Conservation (phyloP, 495 filamentous ascomycete genomes). For the Letharia lupina region DNA sequence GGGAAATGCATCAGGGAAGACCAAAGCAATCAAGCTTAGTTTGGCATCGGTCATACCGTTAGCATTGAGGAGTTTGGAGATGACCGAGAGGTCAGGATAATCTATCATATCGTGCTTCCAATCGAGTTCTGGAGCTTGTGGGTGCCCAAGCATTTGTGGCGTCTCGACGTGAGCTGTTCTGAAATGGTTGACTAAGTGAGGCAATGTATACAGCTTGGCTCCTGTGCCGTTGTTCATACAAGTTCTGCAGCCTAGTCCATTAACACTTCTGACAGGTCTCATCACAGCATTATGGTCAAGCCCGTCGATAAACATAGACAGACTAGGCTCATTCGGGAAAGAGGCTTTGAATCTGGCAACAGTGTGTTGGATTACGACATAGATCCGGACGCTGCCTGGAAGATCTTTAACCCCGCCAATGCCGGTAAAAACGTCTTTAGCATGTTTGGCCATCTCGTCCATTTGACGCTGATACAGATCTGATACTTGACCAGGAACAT, state of each 20-base stretch:
- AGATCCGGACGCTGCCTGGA: slow-evolving; percentile 52
- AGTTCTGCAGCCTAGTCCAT: slow-evolving; percentile 55
- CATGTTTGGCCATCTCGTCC: slow-evolving; percentile 49
- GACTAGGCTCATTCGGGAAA: slow-evolving; percentile 46
- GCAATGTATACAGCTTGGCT: slow-evolving; percentile 48
- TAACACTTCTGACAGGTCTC: slow-evolving; percentile 56
- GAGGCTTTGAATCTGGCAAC: slow-evolving; percentile 43
- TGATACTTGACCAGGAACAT: slow-evolving; percentile 21
- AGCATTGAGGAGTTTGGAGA: slow-evolving; percentile 40
- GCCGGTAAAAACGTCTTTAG: slow-evolving; percentile 54
- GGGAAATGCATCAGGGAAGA: slow-evolving; percentile 42
- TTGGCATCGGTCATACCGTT: slow-evolving; percentile 50
- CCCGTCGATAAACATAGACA: slow-evolving; percentile 58
- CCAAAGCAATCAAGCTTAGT: slow-evolving; percentile 45
- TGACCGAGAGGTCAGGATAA: slow-evolving; percentile 44
- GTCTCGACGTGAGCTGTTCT: slow-evolving; percentile 46
- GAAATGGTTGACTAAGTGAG: slow-evolving; percentile 61
- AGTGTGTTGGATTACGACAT: slow-evolving; percentile 55
- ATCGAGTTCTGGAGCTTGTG: slow-evolving; percentile 34
- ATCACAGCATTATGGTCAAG: slow-evolving; percentile 57
- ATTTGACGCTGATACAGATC: slow-evolving; percentile 44
- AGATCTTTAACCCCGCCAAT: slow-evolving; percentile 54
- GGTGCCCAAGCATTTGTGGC: slow-evolving; percentile 19
- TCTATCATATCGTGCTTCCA: slow-evolving; percentile 68
- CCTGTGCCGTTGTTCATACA: slow-evolving; percentile 38